Conservation (phyloP, 75 land plant genomes). For the Pseudotsuga menziesii region DNA sequence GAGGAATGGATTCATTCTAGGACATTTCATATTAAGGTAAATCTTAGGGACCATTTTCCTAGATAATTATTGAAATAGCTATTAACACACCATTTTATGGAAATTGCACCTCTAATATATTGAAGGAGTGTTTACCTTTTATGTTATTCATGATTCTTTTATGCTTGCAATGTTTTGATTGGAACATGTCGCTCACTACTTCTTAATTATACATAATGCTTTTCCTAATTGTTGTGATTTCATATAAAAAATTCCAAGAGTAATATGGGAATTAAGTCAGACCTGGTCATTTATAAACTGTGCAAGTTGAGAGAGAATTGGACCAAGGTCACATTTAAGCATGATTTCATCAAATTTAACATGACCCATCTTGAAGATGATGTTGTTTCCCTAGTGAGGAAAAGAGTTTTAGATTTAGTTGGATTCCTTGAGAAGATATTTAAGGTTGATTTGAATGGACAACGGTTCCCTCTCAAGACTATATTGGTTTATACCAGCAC, state of each 20-base stretch:
- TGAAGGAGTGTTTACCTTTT: too few species aligned
- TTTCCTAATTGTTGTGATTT: too few species aligned
- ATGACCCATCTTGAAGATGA: slow-evolving; percentile 87
- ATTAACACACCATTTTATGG: too few species aligned
- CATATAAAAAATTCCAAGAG: slow-evolving; percentile 32
- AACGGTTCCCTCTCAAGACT: slow-evolving; percentile 68
- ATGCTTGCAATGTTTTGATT: too few species aligned
- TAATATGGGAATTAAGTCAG: slow-evolving; percentile 82
- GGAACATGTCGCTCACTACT: too few species aligned
- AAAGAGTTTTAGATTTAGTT: slow-evolving; percentile 86
- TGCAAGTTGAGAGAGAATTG: slow-evolving; percentile 84
- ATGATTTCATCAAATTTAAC: slow-evolving; percentile 84
- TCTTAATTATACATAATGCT: slow-evolving; percentile 42
- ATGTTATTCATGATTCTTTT: too few species aligned
- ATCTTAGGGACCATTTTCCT: too few species aligned
- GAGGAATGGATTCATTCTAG: too few species aligned
- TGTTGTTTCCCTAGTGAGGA: slow-evolving; percentile 87
- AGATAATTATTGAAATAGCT: too few species aligned
- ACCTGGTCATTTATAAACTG: slow-evolving; percentile 71
- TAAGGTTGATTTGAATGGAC: slow-evolving; percentile 87
- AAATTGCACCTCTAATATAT: too few species aligned
- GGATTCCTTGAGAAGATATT: slow-evolving; percentile 82
- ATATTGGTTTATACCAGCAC: slow-evolving; percentile 65
- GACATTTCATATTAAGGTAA: too few species aligned
- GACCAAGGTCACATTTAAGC: slow-evolving; percentile 97